Evolutionary conservation across 2,329 filamentous ascomycete species (phyloP).

Genomic region (Annulohypoxylon truncatum): DNA sequence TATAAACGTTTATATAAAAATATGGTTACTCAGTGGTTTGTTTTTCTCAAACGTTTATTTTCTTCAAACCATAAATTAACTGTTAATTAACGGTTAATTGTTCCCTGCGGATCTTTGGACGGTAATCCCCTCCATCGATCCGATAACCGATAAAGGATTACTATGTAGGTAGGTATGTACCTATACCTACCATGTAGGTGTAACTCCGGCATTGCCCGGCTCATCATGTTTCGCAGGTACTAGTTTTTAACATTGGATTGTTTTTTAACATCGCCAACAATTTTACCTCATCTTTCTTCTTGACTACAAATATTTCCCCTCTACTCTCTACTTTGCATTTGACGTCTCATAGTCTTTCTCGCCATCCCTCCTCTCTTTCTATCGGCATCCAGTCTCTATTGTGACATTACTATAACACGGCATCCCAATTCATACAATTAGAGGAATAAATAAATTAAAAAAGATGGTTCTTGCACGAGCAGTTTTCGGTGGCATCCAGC

Average conservation of each 20-base stretch:
- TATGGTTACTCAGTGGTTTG: too few species aligned
- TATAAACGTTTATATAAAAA: too few species aligned
- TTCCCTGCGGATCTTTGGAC: too few species aligned
- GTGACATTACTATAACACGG: neutral
- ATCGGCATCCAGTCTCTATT: constrained; percentile 1
- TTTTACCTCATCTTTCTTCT: constrained; percentile 14
- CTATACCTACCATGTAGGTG: neutral
- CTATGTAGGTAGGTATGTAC: neutral
- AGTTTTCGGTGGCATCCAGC: constrained; percentile 65
- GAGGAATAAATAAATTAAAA: constrained; percentile 25
- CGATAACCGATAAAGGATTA: neutral
- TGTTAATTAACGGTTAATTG: too few species aligned
- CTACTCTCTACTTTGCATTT: neutral
- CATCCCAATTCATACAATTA: neutral
- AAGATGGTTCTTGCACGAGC: constrained; percentile 50
- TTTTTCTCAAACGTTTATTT: too few species aligned
- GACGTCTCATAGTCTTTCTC: neutral
- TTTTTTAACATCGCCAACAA: constrained; percentile 13
- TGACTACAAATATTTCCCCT: neutral
- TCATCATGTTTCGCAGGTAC: neutral
- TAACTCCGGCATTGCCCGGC: constrained; percentile 23
- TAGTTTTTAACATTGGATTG: neutral
- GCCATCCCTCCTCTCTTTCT: neutral
- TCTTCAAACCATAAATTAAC: too few species aligned
- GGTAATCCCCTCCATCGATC: neutral